phyloP scores from a whole-genome alignment of 2,329 filamentous ascomycete species.

The Cercospora sp. region DNA sequence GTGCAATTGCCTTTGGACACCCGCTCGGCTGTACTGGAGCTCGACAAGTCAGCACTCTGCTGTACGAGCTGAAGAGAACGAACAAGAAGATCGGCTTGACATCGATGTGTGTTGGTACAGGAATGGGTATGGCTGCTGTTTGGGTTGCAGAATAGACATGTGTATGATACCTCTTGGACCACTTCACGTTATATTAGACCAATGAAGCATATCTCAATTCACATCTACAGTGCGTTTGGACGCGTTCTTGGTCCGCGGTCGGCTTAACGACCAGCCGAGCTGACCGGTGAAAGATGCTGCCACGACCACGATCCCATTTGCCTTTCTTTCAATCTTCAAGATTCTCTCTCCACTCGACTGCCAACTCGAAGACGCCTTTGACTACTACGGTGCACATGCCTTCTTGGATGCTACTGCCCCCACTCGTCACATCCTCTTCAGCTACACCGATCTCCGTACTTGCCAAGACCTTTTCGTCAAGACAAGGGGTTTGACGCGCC shows the following conservation, averaged over 20 bases:
- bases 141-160: slow-evolving; percentile 81
- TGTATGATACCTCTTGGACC: not conserved
- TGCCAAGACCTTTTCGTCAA: slow-evolving; percentile 2
- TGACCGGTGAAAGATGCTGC: not conserved
- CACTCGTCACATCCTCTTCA: not conserved
- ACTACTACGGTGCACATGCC: not conserved
- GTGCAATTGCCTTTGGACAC: slow-evolving; percentile 91
- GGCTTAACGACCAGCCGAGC: not conserved
- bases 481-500: not conserved
- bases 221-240: not conserved
- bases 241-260: not conserved
- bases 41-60: slow-evolving; percentile 85
- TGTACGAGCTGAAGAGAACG: slow-evolving; percentile 85
- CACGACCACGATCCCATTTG: not conserved
- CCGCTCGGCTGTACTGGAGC: slow-evolving; percentile 93
- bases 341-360: not conserved
- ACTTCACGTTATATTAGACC: not conserved
- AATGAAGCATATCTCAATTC: not conserved
- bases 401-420: not conserved
- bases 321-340: not conserved
- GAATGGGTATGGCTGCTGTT: slow-evolving; percentile 96
- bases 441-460: not conserved
- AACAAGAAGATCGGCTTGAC: slow-evolving; percentile 85
- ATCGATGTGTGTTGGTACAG: slow-evolving; percentile 94
- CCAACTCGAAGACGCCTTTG: not conserved